Percentiles rank a stretch among this genome's conserved stretches.
Conservation (phyloP, 2,329 filamentous ascomycete genomes). For the Stagonosporopsis rhizophila region DNA sequence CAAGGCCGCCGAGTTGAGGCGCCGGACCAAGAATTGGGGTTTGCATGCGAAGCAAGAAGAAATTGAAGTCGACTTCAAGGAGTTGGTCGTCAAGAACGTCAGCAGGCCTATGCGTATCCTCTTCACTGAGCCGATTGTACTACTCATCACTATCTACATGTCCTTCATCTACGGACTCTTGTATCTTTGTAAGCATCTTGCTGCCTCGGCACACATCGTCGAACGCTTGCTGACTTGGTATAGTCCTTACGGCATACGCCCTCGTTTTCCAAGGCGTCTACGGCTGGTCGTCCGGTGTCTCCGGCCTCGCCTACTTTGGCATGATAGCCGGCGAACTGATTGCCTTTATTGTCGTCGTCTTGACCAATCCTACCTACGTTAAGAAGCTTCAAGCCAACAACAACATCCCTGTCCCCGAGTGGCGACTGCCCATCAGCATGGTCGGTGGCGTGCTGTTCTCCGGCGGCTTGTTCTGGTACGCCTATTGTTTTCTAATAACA, state of each 20-base stretch:
- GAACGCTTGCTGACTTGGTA: neutral
- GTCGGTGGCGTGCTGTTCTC: conserved; percentile 57
- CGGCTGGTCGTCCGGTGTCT: conserved; percentile 71
- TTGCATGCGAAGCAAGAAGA: conserved; percentile 66
- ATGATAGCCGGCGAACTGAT: conserved; percentile 78
- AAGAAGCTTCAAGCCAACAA: conserved; percentile 53
- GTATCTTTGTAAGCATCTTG: neutral
- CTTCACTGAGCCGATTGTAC: conserved; percentile 58
- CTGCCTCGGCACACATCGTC: neutral
- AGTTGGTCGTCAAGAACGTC: conserved; percentile 61
- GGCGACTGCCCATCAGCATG: conserved; percentile 63
- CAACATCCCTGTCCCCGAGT: conserved; percentile 63
- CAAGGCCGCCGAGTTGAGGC: conserved; percentile 62
- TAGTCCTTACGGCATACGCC: conserved; percentile 81
- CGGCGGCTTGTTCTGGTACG: conserved; percentile 34
- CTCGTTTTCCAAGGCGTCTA: conserved; percentile 79
- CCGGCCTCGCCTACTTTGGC: conserved; percentile 83
- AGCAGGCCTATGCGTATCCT: conserved; percentile 58
- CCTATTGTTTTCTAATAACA: conserved; percentile 19
- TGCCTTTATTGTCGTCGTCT: conserved; percentile 69
- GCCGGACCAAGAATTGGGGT: conserved; percentile 66
- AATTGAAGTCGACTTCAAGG: conserved; percentile 60
- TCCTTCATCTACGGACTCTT: conserved; percentile 45
- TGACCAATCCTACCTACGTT: conserved; percentile 71
- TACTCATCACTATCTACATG: conserved; percentile 57